phyloP scores from a whole-genome alignment of 2,329 filamentous ascomycete genomes.

The Penicillium sp. region DNA sequence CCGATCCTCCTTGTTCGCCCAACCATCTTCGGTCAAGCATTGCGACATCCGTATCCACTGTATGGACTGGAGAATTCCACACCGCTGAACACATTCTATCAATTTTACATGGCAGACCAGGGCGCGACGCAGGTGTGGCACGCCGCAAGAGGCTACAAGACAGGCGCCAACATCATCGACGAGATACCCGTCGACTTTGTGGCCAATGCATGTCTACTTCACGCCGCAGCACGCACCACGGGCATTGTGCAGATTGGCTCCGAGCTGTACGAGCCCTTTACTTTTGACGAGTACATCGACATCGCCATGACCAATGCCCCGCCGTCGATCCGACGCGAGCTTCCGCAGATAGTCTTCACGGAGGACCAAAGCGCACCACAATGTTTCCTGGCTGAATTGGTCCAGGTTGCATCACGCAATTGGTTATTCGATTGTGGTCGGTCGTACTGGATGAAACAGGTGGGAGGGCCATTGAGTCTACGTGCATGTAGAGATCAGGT shows the following conservation, averaged over 20 bases:
- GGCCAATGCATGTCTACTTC: slow-evolving; percentile 32
- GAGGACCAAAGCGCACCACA: slow-evolving; percentile 27
- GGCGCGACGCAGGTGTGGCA: slow-evolving; percentile 31
- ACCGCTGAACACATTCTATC: slow-evolving; percentile 31
- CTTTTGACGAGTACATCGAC: slow-evolving; percentile 28
- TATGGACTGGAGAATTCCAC: slow-evolving; percentile 33
- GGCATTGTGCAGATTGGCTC: slow-evolving; percentile 32
- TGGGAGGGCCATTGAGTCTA: slow-evolving; percentile 30
- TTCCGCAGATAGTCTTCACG: slow-evolving; percentile 29
- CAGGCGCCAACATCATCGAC: slow-evolving; percentile 31
- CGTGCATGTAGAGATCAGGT: slow-evolving; percentile 24
- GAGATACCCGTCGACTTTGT: slow-evolving; percentile 36
- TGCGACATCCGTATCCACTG: slow-evolving; percentile 29
- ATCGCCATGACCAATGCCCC: slow-evolving; percentile 20
- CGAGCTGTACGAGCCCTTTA: slow-evolving; percentile 28
- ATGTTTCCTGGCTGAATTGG: slow-evolving; percentile 32
- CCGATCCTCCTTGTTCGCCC: slow-evolving; percentile 30
- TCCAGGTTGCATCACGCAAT: slow-evolving; percentile 32
- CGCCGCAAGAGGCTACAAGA: slow-evolving; percentile 26
- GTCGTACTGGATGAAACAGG: slow-evolving; percentile 33
- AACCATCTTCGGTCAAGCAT: slow-evolving; percentile 31
- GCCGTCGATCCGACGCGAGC: slow-evolving; percentile 17
- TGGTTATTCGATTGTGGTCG: slow-evolving; percentile 34
- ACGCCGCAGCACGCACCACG: slow-evolving; percentile 28
- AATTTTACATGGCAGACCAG: slow-evolving; percentile 24